Evolutionary conservation across 306 rosid species (phyloP), one percentile per base, ranked within the genome.

Genomic region (Ochetophila trinervis): DNA sequence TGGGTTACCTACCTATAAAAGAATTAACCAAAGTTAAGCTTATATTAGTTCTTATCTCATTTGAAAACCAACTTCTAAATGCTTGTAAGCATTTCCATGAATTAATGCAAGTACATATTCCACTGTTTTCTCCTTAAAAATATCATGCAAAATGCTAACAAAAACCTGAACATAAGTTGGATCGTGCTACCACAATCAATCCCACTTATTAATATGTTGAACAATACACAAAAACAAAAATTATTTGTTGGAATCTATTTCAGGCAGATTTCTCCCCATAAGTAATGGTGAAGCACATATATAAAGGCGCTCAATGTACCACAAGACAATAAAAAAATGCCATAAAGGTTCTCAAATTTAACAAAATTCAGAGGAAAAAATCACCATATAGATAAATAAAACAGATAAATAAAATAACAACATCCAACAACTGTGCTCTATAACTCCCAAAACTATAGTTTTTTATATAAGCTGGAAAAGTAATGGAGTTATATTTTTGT

Each of bases 61-160:
- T 2, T 17, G 11, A 19, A 50, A 56, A 32, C 47, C 66, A 57
- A 62, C 44, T 60, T 68, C 50, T 76, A 63, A 47, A 47, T 78
- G 89, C 98, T 93, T 34, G 96, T 68, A 71, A 92, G 95, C 94
- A 92, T 78, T 70, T 92, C n/a, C 98, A 78, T 89, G 93, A 11
- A 92, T 72, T 74, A 92, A 71, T 8, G 96, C 96, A 78, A 92
- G 83, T 53, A 86, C 91, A 75, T 93, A 90, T 74, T 93, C 98
- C 2, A 93, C 88, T 2, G 98, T 93, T 71, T 93, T 97, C 63
- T 93, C 98, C 79, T 93, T 93, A 68, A 76, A 81, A 78, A 93
- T 89, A 59, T 93, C 94, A 12, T 84, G 91, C 62, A 93, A 76
- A 69, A 93, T 88, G 80, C 75, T 85, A 76, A 93, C 83, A 57